phyloP scores from a whole-genome alignment of 1,284 basidiomycete species.

The Apiotrichum gracile region DNA sequence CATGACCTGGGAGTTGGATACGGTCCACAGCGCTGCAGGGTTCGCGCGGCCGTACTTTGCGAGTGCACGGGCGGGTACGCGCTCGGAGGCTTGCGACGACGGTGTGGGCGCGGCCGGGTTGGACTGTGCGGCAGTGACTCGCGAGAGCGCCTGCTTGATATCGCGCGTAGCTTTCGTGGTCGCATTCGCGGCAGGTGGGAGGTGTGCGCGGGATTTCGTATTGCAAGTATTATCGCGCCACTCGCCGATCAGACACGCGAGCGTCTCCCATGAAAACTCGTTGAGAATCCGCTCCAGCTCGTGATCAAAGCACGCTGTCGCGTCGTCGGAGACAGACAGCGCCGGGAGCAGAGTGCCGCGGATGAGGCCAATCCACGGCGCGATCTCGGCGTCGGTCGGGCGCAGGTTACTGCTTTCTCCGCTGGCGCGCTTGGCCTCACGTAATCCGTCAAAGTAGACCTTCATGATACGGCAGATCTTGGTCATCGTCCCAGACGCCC shows the following conservation, averaged over 20 bases:
- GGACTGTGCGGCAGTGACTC: conserved; percentile 39
- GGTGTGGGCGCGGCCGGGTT: conserved; percentile 6
- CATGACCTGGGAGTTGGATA: conserved; percentile 90
- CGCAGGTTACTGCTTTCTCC: conserved; percentile 27
- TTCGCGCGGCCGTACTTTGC: conserved; percentile 92
- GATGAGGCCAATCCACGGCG: conserved; percentile 70
- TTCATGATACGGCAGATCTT: conserved; percentile 59
- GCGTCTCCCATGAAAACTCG: conserved; percentile 67
- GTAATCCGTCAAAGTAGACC: conserved; percentile 43
- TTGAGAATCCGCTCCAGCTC: conserved; percentile 83
- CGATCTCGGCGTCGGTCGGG: conserved; percentile 36
- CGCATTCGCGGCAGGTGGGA: conserved; percentile 35
- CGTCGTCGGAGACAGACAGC: conserved; percentile 70
- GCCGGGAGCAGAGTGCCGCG: conserved; percentile 80
- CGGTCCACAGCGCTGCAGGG: conserved; percentile 83
- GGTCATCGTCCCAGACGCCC: conserved; percentile 61
- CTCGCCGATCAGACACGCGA: conserved; percentile 90
- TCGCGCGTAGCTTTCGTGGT: conserved; percentile 48
- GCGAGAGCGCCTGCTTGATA: conserved; percentile 48
- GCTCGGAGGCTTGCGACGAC: conserved; percentile 20
- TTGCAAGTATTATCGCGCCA: conserved; percentile 70
- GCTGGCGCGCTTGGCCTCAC: conserved; percentile 20
- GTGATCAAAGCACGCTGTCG: conserved; percentile 73
- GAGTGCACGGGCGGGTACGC: conserved; percentile 64
- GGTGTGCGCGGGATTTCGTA: conserved; percentile 22